These are phyloP conservation scores for Backusella morwellensis DNA, from an alignment of 192 early-diverging fungal species.

Conservation along the genomic window DNA sequence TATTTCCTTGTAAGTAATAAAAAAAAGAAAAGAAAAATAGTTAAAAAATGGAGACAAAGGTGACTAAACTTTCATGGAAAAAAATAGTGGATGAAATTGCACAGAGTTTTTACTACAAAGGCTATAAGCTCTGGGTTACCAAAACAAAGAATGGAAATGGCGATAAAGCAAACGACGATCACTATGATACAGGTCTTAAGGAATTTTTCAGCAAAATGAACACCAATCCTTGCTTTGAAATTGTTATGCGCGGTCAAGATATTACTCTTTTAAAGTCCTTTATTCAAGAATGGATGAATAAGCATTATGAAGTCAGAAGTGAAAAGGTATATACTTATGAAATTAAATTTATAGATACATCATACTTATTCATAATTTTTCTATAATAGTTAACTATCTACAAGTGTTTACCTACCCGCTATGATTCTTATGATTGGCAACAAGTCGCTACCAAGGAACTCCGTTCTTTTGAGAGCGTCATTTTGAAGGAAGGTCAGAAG, in stretches of 20 bases:
- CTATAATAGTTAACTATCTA: slow-evolving; percentile 3
- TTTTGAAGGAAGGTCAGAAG: slow-evolving; percentile 48
- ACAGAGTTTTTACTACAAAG: slow-evolving; percentile 16
- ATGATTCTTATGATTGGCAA: slow-evolving; percentile 11
- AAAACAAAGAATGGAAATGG: background rate
- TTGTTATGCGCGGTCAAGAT: slow-evolving; percentile 3
- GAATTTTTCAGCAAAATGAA: slow-evolving; percentile 9
- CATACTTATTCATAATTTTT: background rate
- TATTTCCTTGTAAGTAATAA: slow-evolving; percentile 22
- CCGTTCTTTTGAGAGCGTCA: slow-evolving; percentile 46
- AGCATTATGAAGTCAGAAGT: slow-evolving; percentile 15
- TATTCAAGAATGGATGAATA: slow-evolving; percentile 28
- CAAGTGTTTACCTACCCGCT: slow-evolving; percentile 1
- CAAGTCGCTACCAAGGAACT: slow-evolving; percentile 24
- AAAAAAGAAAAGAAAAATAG: background rate
- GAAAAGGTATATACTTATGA: slow-evolving; percentile 19
- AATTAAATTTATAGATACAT: slow-evolving; percentile 1
- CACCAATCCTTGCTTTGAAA: background rate
- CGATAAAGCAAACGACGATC: background rate
- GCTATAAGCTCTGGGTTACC: slow-evolving; percentile 7
- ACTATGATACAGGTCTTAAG: background rate
- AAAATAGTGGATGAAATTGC: background rate
- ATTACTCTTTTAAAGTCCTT: slow-evolving; percentile 3
- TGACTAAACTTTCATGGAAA: background rate
- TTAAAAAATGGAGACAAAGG: background rate